Evolutionary conservation across 441 rosid genomes (phyloP).

Genomic region (Geranium incanum): DNA sequence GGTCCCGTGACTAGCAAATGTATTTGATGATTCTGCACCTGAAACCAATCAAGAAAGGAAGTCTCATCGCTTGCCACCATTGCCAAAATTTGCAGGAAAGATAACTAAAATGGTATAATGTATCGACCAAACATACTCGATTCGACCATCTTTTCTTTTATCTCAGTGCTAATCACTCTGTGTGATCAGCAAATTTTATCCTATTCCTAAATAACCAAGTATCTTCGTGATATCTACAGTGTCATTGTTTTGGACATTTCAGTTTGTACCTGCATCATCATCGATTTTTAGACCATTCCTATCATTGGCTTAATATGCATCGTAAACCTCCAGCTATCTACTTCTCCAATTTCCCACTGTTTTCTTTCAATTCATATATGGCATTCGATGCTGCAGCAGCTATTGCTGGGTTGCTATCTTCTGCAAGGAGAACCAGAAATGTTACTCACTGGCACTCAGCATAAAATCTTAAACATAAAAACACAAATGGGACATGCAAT

Average conservation of each 20-base stretch:
- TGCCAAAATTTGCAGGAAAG: not conserved
- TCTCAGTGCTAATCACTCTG: not conserved
- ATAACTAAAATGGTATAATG: not conserved
- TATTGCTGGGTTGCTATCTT: conserved; percentile 73
- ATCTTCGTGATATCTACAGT: not conserved
- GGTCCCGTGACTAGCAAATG: not conserved
- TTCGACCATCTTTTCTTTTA: not conserved
- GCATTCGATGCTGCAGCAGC: conserved; percentile 74
- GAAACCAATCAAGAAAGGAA: not conserved
- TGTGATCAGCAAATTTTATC: not conserved
- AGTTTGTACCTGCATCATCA: conserved; percentile 21
- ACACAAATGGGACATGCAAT: conserved; percentile 46
- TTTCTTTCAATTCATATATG: conserved; percentile 58
- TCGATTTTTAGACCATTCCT: conserved; percentile 22
- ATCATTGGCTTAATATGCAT: conserved; percentile 40
- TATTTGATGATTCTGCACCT: not conserved
- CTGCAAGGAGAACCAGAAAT: conserved; percentile 36
- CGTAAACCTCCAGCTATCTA: conserved; percentile 83
- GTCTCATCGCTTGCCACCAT: not conserved
- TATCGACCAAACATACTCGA: not conserved
- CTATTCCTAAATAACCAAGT: not conserved
- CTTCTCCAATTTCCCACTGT: conserved; percentile 95
- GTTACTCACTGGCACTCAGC: not conserved
- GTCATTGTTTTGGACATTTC: conserved; percentile 6
- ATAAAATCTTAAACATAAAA: not conserved